phyloP scores from a whole-genome alignment of 768 basidiomycete species.

The Boletus fagicola region DNA sequence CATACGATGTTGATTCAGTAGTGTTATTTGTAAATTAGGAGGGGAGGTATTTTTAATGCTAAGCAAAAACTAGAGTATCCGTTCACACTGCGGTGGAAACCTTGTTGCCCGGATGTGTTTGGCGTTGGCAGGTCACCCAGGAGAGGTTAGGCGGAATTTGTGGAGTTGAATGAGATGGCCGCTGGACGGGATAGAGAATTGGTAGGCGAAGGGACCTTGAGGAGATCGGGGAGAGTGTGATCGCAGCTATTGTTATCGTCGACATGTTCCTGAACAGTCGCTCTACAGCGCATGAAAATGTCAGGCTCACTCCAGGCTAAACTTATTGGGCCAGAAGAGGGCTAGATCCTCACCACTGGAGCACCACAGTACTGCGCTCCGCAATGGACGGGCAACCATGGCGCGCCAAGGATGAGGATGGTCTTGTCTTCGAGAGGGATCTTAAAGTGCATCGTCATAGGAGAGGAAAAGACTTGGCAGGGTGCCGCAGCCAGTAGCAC shows the following conservation, averaged over 20 bases:
- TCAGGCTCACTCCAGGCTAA: neutral
- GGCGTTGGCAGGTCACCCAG: neutral
- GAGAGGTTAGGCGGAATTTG: too few relatives aligned
- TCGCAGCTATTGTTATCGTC: neutral
- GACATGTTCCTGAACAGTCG: neutral
- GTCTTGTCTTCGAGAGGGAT: conserved; percentile 20
- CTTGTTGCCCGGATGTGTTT: too few relatives aligned
- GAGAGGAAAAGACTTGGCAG: conserved; percentile 18
- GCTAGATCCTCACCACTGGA: neutral
- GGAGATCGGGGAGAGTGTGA: neutral
- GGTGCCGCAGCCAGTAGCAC: conserved; percentile 28
- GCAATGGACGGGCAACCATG: conserved; percentile 8
- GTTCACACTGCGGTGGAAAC: neutral
- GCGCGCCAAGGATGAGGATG: conserved; percentile 22
- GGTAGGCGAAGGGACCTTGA: neutral
- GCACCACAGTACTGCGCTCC: conserved; percentile 7
- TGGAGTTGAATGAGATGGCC: neutral
- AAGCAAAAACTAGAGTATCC: neutral
- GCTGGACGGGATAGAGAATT: neutral
- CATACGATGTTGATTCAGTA: neutral
- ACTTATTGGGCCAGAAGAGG: neutral
- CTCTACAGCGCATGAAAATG: neutral
- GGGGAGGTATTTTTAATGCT: neutral
- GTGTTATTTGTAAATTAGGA: conserved; percentile 3
- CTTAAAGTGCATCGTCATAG: conserved; percentile 25